A percentile compares a stretch with the other conserved stretches of the same genome.
Evolutionary conservation across 2,329 filamentous ascomycete genomes (phyloP).

Genomic region (Xylaria sp.): DNA sequence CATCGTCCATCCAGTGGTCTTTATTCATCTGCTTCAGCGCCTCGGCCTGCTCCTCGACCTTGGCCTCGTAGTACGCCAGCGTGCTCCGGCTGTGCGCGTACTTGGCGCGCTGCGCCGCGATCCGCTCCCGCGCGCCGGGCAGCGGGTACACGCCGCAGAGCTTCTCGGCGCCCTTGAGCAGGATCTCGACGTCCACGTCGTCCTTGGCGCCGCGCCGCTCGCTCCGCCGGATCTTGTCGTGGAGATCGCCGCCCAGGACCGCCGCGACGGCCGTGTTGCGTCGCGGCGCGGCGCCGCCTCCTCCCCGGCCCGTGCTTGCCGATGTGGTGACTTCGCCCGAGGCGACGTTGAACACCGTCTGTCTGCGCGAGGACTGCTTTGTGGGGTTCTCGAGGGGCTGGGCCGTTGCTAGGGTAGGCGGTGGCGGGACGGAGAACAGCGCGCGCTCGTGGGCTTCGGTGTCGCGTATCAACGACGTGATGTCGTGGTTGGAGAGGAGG

Average conservation of each 20-base stretch:
- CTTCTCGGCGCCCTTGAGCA: constrained; percentile 89
- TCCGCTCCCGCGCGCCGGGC: constrained; percentile 80
- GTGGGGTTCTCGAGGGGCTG: constrained; percentile 59
- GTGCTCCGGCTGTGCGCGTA: constrained; percentile 78
- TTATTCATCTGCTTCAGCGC: constrained; percentile 80
- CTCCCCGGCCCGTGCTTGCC: constrained; percentile 56
- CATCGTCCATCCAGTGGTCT: constrained; percentile 66
- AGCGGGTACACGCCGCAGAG: constrained; percentile 88
- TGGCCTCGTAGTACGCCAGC: constrained; percentile 81
- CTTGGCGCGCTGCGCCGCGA: constrained; percentile 76
- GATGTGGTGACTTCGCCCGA: constrained; percentile 70
- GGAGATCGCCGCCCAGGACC: constrained; percentile 87
- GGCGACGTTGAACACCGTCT: constrained; percentile 74
- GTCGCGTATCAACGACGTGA: constrained; percentile 93
- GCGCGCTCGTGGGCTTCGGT: constrained; percentile 95
- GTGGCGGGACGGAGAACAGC: constrained; percentile 88
- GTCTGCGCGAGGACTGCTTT: constrained; percentile 63
- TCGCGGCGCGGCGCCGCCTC: constrained; percentile 63
- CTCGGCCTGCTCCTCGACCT: constrained; percentile 79
- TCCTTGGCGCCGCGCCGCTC: constrained; percentile 65
- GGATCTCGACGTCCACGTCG: constrained; percentile 86
- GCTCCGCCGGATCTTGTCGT: constrained; percentile 76
- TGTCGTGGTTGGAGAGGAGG: constrained; percentile 87
- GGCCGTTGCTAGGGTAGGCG: constrained; percentile 61
- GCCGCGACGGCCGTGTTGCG: constrained; percentile 88